Conservation (phyloP, 768 basidiomycete genomes). For the Podaxis sp. region DNA sequence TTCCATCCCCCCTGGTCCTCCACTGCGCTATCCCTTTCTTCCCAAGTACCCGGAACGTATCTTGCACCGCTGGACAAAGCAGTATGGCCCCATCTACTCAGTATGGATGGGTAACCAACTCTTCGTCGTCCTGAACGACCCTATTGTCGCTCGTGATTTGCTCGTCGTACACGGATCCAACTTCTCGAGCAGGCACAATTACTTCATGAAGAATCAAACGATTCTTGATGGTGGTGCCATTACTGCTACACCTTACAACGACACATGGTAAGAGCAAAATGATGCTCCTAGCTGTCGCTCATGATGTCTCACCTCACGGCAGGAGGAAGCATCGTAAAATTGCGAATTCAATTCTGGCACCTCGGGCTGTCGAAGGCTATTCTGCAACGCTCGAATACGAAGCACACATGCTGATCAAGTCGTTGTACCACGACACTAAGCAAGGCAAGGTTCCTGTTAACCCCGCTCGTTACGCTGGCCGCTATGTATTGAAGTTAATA, state of each 20-base stretch:
- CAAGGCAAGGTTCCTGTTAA: slow-evolving; percentile 36
- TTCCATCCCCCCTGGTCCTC: too few species aligned
- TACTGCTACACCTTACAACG: slow-evolving; percentile 31
- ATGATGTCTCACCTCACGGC: background rate
- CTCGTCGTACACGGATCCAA: slow-evolving; percentile 34
- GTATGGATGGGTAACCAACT: slow-evolving; percentile 40
- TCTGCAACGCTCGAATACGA: background rate
- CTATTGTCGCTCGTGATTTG: slow-evolving; percentile 32
- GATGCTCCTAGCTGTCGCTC: background rate
- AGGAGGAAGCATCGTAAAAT: background rate
- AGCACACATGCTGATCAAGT: background rate
- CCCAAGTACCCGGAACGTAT: slow-evolving; percentile 33
- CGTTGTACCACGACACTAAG: slow-evolving; percentile 27
- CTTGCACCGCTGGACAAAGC: slow-evolving; percentile 32
- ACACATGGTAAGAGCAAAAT: slow-evolving; percentile 27
- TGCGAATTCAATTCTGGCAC: background rate
- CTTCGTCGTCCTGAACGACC: slow-evolving; percentile 36
- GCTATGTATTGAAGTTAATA: slow-evolving; percentile 23
- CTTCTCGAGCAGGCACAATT: slow-evolving; percentile 33
- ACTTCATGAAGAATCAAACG: slow-evolving; percentile 36
- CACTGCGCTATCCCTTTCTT: slow-evolving; percentile 29
- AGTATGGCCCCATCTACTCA: slow-evolving; percentile 34
- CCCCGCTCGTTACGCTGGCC: slow-evolving; percentile 37
- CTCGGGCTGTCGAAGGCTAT: background rate
- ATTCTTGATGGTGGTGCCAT: slow-evolving; percentile 34